Evolutionary conservation across 2,329 filamentous ascomycete species (phyloP).

Genomic region (Fusarium avenaceum): DNA sequence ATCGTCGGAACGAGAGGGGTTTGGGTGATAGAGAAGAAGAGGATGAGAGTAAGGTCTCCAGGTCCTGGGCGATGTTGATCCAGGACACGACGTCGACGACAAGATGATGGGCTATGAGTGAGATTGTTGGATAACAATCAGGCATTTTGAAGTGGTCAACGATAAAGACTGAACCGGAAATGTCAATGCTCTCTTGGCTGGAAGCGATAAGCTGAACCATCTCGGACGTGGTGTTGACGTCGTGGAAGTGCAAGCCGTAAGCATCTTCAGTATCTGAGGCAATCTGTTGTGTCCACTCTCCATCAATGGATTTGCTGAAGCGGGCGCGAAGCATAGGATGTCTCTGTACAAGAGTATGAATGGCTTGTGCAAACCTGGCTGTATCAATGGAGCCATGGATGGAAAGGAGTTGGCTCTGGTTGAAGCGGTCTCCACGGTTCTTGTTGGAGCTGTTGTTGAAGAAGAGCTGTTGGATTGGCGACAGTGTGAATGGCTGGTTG

Average conservation of each 20-base stretch:
- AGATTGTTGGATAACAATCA: conserved; percentile 45
- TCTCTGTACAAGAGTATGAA: conserved; percentile 47
- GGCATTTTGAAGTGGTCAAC: conserved; percentile 17
- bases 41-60: conserved; percentile 56
- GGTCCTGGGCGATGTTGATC: conserved; percentile 59
- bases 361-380: conserved; percentile 35
- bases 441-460: conserved; percentile 51
- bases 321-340: conserved; percentile 56
- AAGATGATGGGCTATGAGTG: conserved; percentile 55
- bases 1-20: conserved; percentile 56
- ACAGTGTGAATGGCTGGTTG: conserved; percentile 53
- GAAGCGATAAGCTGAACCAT: conserved; percentile 1
- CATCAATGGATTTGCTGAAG: conserved; percentile 36
- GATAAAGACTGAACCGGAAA: conserved; percentile 13
- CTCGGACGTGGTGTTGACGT: conserved; percentile 19
- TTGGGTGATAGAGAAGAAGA: conserved; percentile 16
- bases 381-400: conserved; percentile 41
- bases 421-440: conserved; percentile 55
- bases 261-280: conserved; percentile 34
- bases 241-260: conserved; percentile 36
- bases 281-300: conserved; percentile 46
- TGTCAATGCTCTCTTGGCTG: conserved; percentile 13
- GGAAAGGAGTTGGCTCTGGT: conserved; percentile 60
- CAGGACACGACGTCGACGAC: conserved; percentile 62
- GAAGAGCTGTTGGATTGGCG: conserved; percentile 61